Percentiles rank a stretch among this genome's conserved stretches.
Evolutionary conservation across 2,329 filamentous ascomycete genomes (phyloP).

Genomic region (Talaromyces sp.): DNA sequence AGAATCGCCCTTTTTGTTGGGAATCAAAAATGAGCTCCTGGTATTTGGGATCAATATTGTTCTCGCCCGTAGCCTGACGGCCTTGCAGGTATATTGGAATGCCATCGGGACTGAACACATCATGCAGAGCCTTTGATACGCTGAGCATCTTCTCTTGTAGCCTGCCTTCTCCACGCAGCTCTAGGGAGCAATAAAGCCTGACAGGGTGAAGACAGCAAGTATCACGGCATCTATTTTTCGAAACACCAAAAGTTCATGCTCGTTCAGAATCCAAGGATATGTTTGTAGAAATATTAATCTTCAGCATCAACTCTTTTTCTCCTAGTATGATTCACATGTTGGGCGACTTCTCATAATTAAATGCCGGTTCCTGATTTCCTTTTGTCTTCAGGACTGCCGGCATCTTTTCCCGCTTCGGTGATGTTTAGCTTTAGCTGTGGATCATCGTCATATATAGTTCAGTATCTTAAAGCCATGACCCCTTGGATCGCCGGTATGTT

Average conservation of each 20-base stretch:
- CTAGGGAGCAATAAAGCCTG: background rate
- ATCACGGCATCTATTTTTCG: background rate
- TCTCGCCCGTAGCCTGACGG: background rate
- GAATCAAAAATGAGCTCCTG: background rate
- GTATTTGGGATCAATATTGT: background rate
- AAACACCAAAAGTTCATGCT: background rate
- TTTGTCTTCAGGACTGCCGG: background rate
- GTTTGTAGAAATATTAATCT: background rate
- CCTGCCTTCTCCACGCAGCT: background rate
- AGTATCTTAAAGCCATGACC: background rate
- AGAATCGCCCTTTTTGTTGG: background rate
- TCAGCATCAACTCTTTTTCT: background rate
- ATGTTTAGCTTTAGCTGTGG: background rate
- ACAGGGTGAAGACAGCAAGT: background rate
- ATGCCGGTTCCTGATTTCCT: background rate
- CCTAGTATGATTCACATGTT: background rate
- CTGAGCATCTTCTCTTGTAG: background rate
- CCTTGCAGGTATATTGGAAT: background rate
- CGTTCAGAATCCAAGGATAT: background rate
- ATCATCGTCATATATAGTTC: background rate
- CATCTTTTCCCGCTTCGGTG: background rate
- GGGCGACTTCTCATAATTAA: background rate
- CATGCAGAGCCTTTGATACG: background rate
- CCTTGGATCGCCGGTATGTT: background rate
- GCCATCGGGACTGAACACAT: background rate